phyloP scores from a whole-genome alignment of 2,329 filamentous ascomycete species.

The Colletotrichum truncatum region DNA sequence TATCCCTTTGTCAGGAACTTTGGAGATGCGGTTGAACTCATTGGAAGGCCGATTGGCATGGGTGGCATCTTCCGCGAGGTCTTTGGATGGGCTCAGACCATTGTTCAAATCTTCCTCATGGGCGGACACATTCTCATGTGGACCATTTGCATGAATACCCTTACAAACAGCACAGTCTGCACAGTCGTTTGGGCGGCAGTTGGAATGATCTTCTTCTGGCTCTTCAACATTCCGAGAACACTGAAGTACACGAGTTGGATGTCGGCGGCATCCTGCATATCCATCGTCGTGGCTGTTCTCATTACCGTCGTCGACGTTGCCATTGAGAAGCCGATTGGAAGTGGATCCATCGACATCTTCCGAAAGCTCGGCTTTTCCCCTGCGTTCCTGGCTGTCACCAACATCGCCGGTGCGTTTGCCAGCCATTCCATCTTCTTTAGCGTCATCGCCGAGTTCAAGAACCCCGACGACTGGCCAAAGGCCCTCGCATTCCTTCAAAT shows the following conservation, averaged over 20 bases:
- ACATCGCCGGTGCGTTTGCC: constrained; percentile 73
- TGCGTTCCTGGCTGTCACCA: constrained; percentile 66
- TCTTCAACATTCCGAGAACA: constrained; percentile 69
- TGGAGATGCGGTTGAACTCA: constrained; percentile 70
- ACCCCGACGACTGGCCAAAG: constrained; percentile 68
- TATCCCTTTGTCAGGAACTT: constrained; percentile 75
- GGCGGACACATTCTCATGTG: constrained; percentile 74
- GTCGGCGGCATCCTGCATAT: constrained; percentile 71
- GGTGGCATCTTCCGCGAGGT: constrained; percentile 66
- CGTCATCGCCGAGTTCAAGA: constrained; percentile 71
- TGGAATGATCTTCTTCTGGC: constrained; percentile 65
- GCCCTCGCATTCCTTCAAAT: constrained; percentile 56
- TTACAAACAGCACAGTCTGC: constrained; percentile 68
- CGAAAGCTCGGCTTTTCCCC: constrained; percentile 54
- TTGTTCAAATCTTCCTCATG: constrained; percentile 75
- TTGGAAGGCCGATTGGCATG: constrained; percentile 53
- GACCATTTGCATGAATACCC: constrained; percentile 72
- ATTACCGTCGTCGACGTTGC: constrained; percentile 73
- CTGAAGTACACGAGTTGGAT: constrained; percentile 70
- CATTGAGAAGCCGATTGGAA: constrained; percentile 51
- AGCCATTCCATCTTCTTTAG: constrained; percentile 75
- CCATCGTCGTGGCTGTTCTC: constrained; percentile 69
- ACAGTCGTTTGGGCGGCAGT: constrained; percentile 71
- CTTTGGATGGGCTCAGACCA: constrained; percentile 66
- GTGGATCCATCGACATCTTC: constrained; percentile 41